These are phyloP conservation scores for Shiraia bambusicola DNA, from an alignment of 2,329 filamentous ascomycete genomes.

Conservation along the genomic window DNA sequence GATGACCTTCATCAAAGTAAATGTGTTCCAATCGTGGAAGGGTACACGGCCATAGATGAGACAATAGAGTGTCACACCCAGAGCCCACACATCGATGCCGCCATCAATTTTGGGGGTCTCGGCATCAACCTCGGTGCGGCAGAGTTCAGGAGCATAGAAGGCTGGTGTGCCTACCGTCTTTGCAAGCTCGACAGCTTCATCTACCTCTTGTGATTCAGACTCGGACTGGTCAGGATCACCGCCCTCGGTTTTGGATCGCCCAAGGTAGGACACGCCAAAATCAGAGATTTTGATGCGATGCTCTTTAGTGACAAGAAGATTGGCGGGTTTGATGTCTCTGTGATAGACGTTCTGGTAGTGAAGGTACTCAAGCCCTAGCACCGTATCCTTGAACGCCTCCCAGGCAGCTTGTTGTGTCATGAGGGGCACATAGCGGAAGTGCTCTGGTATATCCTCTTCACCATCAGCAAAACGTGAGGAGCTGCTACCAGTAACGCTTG, in stretches of 20 bases:
- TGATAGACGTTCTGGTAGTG: constrained; percentile 56
- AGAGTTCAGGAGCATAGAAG: constrained; percentile 96
- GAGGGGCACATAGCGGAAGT: constrained; percentile 90
- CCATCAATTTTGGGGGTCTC: constrained; percentile 77
- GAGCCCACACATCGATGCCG: constrained; percentile 95
- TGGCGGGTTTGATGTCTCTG: constrained; percentile 64
- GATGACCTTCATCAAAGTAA: constrained; percentile 87
- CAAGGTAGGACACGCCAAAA: constrained; percentile 97
- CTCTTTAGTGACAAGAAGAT: constrained; percentile 82
- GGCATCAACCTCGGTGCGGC: constrained; percentile 74
- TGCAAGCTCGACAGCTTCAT: constrained; percentile 92
- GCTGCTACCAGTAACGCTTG: constrained; percentile 78
- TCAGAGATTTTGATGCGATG: constrained; percentile 96
- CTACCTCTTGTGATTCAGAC: constrained; percentile 81
- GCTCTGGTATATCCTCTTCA: constrained; percentile 70
- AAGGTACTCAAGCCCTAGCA: constrained; percentile 90
- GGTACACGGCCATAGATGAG: constrained; percentile 92
- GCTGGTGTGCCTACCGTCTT: constrained; percentile 97
- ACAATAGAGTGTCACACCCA: constrained; percentile 94
- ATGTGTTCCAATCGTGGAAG: constrained; percentile 89
- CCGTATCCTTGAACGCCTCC: constrained; percentile 85
- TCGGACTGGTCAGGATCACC: constrained; percentile 71
- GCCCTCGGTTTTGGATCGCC: constrained; percentile 80
- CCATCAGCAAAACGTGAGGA: constrained; percentile 54
- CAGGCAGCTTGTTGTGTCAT: constrained; percentile 84